phyloP scores from a whole-genome alignment of 169 alveolate species.

The Plasmodium reichenowi region DNA sequence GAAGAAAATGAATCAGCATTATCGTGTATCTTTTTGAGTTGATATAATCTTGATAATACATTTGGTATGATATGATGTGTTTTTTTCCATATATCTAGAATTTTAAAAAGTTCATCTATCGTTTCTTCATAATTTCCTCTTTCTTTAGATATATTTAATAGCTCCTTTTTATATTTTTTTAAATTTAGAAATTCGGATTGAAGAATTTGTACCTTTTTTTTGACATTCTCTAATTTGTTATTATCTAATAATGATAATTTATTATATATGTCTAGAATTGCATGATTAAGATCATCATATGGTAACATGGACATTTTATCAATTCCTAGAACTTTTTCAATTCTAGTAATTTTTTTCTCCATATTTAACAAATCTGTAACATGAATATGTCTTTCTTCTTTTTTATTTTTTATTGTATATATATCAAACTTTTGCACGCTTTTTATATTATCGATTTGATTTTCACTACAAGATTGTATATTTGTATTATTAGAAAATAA shows the following conservation, averaged over 20 bases:
- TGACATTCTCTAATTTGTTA: constrained; percentile 79
- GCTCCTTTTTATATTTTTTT: constrained; percentile 69
- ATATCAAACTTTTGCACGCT: constrained; percentile 9
- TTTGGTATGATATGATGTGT: constrained; percentile 75
- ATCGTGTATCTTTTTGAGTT: constrained; percentile 55
- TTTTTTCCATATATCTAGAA: constrained; percentile 70
- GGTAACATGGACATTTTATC: constrained; percentile 81
- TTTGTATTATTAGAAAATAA: too few species aligned
- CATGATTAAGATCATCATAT: constrained; percentile 79
- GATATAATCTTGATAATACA: constrained; percentile 54
- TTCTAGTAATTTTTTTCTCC: constrained; percentile 77
- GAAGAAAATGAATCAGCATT: constrained; percentile 72
- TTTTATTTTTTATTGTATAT: constrained; percentile 30
- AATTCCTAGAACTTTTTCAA: constrained; percentile 79
- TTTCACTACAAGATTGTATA: background rate
- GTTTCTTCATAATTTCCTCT: constrained; percentile 75
- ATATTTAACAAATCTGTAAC: constrained; percentile 70
- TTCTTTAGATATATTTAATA: constrained; percentile 58
- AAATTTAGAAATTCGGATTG: constrained; percentile 70
- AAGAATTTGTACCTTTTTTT: constrained; percentile 78
- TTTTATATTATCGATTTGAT: background rate
- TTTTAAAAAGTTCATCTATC: constrained; percentile 72
- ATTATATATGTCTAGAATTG: constrained; percentile 78
- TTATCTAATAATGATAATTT: constrained; percentile 80
- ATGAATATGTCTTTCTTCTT: constrained; percentile 62